Evolutionary conservation across 2,329 filamentous ascomycete genomes (phyloP).

Genomic region (Alternaria sp.): DNA sequence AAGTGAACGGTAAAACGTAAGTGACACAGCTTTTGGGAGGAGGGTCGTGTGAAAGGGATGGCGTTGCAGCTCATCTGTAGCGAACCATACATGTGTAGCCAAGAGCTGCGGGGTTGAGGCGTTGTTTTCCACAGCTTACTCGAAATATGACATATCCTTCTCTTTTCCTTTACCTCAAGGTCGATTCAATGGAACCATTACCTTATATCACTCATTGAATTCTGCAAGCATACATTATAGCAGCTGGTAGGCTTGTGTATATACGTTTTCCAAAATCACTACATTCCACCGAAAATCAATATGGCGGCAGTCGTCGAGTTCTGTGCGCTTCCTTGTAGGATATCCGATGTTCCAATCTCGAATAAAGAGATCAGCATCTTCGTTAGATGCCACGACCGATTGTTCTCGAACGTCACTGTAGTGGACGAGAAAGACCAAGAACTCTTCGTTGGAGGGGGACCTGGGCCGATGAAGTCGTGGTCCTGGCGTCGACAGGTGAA

Average conservation of each 20-base stretch:
- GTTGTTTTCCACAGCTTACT: neutral
- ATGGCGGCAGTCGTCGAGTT: neutral
- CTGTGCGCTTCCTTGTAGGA: neutral
- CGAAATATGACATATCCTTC: neutral
- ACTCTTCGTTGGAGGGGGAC: slow-evolving; percentile 1
- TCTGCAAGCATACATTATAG: neutral
- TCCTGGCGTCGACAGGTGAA: slow-evolving; percentile 3
- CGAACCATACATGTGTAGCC: neutral
- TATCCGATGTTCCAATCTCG: neutral
- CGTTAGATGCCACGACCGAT: neutral
- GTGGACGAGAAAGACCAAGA: neutral
- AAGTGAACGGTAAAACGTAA: neutral
- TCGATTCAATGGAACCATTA: neutral
- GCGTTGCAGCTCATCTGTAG: neutral
- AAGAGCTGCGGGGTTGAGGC: neutral
- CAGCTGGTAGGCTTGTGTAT: neutral
- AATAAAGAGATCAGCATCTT: slow-evolving; percentile 1
- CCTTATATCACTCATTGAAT: neutral
- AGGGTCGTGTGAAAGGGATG: neutral
- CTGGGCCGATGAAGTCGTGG: slow-evolving; percentile 1
- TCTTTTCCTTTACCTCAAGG: neutral
- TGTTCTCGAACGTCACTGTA: slow-evolving; percentile 1
- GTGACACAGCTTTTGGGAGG: neutral
- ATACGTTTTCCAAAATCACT: too few relatives aligned
- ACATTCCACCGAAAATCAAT: neutral